Evolutionary conservation across 768 basidiomycete species (phyloP), one percentile per base, ranked within the genome.

Genomic region (Cubamyces sp.): DNA sequence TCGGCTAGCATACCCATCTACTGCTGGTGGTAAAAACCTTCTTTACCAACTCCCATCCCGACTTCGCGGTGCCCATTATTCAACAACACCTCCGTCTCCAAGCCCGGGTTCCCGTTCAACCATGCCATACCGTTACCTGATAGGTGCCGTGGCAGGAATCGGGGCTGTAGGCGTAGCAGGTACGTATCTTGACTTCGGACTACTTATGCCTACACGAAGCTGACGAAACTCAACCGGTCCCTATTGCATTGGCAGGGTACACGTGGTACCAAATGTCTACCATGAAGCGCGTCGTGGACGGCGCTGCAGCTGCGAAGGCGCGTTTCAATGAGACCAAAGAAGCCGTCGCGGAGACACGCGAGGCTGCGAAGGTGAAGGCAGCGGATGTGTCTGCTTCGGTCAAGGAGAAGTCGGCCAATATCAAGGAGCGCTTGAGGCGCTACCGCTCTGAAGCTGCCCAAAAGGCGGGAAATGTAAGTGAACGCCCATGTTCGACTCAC

Each of bases 241-340:
- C 12, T 34, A 51, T 30, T 30, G 28, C 18, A 42, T 25, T 15
- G 42, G 5, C 37, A 64, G 63, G 57, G 6, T 80, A 79, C 62
- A 70, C 69, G 0, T 75, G 70, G 56, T 82, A 81, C 62, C 74
- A 79, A 58, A 76, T 74, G 59, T 80, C 78, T 25, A 76, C 76
- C n/a, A 34, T 76, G 12, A 80, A 76, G 60, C 66, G 65, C 6
- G 60, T 69, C 3, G 76, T 79, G 14, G 74, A 80, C 51, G 69
- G 73, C 8, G 64, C 78, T 11, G 71, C 69, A 28, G 64, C 68
- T 5, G 68, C 72, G 1, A 62, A 71, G 49, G 42, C 28, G 45
- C 69, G 64, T 62, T 52, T 65, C 64, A 42, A 71, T 21, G 52
- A 70, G 14, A 62, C 70, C 14, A 68, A 68, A 26, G 60, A 54